Evolutionary conservation across 306 rosid genomes (phyloP), one percentile per base, ranked within the genome.

Genomic region (Rosa chinensis): DNA sequence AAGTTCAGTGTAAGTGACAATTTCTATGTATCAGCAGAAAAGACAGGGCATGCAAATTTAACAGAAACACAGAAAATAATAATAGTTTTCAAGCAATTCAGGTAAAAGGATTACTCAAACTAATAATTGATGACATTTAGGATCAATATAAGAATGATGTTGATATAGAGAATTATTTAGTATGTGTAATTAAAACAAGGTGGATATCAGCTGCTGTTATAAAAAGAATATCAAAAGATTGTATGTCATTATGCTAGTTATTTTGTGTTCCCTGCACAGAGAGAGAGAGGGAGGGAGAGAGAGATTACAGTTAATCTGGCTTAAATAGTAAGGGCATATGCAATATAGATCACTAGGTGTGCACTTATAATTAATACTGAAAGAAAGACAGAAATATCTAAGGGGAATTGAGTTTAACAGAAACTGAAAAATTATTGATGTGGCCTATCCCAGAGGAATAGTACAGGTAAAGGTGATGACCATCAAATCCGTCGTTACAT

Each of bases 381-480:
- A 72, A 52, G 28, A 52, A 53, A 53, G 32, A 32, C 3, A 32
- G 3, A 20, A 28, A 62, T 23, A 62, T 59, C 53, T 49, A 32
- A 58, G 4, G 10, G 18, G 32, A 49, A 17, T 35, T 37, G 61
- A 4, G 9, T 17, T 45, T 6, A 35, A 66, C 10, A 37, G 23
- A 66, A 66, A 66, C 6, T 66, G 23, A 10, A 25, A 62, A 12
- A 62, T 32, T 62, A 56, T 21, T 58, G 64, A 64, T 64, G 44
- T 35, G 43, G 43, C 5, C 44, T 0, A 14, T 72, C 11, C 45
- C 62, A 49, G 17, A 28, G 17, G 42, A 71, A 20, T 32, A 18
- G 43, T 42, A 72, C 8, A 16, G 70, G 21, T 67, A 35, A 72
- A 63, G 28, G 50, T 71, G 52, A 42, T 68, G 32, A 72, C 61